These are phyloP conservation scores for Fusarium setosum DNA, from an alignment of 2,329 filamentous ascomycete species.

Conservation along the genomic window DNA sequence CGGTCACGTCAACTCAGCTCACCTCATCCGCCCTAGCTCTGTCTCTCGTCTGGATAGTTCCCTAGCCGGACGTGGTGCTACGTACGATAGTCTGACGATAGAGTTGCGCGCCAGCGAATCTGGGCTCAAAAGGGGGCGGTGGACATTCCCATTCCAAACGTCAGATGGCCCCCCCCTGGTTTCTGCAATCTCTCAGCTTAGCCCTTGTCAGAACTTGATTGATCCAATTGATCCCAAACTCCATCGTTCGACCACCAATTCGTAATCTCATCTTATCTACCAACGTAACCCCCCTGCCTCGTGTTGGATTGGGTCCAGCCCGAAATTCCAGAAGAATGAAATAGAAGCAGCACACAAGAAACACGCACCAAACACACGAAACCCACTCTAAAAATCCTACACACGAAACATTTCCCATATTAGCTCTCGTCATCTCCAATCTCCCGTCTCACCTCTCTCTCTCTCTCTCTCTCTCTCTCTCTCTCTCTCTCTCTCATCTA, in stretches of 20 bases:
- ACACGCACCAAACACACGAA: neutral
- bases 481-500: constrained; percentile 16
- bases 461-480: no score
- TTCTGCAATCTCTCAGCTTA: constrained; percentile 30
- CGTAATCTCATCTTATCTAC: constrained; percentile 24
- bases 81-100: constrained; percentile 18
- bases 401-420: constrained; percentile 1
- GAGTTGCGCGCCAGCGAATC: constrained; percentile 10
- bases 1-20: constrained; percentile 17
- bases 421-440: constrained; percentile 3
- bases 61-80: constrained; percentile 12
- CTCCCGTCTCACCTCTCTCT: constrained; percentile 4
- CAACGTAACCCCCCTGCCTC: constrained; percentile 3
- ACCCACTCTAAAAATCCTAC: constrained; percentile 2
- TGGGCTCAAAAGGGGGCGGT: constrained; percentile 4
- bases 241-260: constrained; percentile 3
- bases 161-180: constrained; percentile 9
- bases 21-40: constrained; percentile 9
- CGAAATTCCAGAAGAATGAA: constrained; percentile 6
- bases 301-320: constrained; percentile 12
- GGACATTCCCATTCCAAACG: constrained; percentile 21
- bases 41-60: constrained; percentile 10
- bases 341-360: constrained; percentile 17
- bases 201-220: constrained; percentile 29
- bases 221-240: constrained; percentile 27